Percentiles rank a stretch among this genome's conserved stretches.
These are phyloP conservation scores for Deinandra increscens DNA, from an alignment of 129 eudicot species.

Conservation along the genomic window DNA sequence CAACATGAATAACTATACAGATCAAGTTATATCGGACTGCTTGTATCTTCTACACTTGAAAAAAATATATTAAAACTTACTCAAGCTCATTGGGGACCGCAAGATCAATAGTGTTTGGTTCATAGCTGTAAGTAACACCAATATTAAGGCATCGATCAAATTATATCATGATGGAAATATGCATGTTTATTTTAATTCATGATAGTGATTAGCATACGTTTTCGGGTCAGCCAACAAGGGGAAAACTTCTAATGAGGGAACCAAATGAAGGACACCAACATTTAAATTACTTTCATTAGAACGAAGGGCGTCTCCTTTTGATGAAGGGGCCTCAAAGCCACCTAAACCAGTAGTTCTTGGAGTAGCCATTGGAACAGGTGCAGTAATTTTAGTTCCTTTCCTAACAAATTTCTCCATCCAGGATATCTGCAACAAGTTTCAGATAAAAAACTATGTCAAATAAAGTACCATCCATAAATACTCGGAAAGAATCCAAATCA, in stretches of 20 bases:
- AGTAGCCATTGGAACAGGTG: constrained; percentile 92
- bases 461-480: neutral
- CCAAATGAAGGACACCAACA: constrained; percentile 91
- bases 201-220: constrained; percentile 44
- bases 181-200: neutral
- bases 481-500: too few relatives aligned
- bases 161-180: neutral
- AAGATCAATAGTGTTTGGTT: constrained; percentile 94
- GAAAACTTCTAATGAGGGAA: constrained; percentile 87
- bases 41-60: neutral
- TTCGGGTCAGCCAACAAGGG: constrained; percentile 86
- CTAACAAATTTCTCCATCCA: constrained; percentile 98
- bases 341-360: constrained; percentile 96
- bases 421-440: constrained; percentile 67
- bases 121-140: constrained; percentile 57
- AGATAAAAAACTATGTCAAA: neutral
- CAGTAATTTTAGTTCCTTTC: constrained; percentile 87
- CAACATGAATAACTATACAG: constrained; percentile 12
- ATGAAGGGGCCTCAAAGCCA: constrained; percentile 96
- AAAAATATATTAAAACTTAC: constrained; percentile 42
- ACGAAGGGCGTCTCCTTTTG: constrained; percentile 75
- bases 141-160: constrained; percentile 8
- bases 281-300: constrained; percentile 84
- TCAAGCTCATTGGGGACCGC: constrained; percentile 87
- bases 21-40: neutral